Evolutionary conservation across 2,329 filamentous ascomycete species (phyloP), one percentile per base, ranked within the genome.

Genomic region (Decorospora gaudefroyi): DNA sequence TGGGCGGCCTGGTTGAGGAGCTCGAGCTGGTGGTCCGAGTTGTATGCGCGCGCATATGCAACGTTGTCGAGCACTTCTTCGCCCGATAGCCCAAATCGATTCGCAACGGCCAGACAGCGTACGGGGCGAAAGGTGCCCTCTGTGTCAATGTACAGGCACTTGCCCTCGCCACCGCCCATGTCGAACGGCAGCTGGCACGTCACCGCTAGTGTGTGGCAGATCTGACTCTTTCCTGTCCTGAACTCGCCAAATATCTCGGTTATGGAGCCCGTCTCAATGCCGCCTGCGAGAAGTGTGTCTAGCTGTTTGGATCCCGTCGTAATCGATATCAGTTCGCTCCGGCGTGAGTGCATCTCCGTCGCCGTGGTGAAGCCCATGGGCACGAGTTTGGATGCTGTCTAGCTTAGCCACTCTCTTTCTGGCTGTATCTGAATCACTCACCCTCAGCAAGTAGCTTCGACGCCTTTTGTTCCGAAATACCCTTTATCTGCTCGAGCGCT

Each of bases 331-430:
- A 99, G 82, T 72, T 97, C 93, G 71, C 90, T 96, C 70, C 95
- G 85, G 54, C 93, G 86, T 61, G 92, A 89, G 68, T 99, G 95
- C 91, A 99, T 99, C 73, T 99, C 95, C 0, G 93, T 99, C 3
- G 93, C 93, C 0, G 93, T 99, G 1, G 95, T 99, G 69, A 99
- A 99, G 28, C 93, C 93, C 91, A 99, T 96, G 0, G 93, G 93
- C 0, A 99, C 93, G 37, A 97, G 81, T 72, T 96, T 99, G 1
- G 90, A 91, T 18, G 92, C 92, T 95, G 58, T 9, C 7, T 26
- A 30, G 7, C 36, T 61, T 29, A 51, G 46, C 1, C 36, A 29
- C 12, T 32, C 4, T 16, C 6, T 6, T 9, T 8, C 16, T 2
- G 11, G 6, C 10, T 10, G 3, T 1, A 8, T 4, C 1, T 21